These are phyloP conservation scores for Cladosporium phlei DNA, from an alignment of 2,329 filamentous ascomycete genomes.

Conservation along the genomic window DNA sequence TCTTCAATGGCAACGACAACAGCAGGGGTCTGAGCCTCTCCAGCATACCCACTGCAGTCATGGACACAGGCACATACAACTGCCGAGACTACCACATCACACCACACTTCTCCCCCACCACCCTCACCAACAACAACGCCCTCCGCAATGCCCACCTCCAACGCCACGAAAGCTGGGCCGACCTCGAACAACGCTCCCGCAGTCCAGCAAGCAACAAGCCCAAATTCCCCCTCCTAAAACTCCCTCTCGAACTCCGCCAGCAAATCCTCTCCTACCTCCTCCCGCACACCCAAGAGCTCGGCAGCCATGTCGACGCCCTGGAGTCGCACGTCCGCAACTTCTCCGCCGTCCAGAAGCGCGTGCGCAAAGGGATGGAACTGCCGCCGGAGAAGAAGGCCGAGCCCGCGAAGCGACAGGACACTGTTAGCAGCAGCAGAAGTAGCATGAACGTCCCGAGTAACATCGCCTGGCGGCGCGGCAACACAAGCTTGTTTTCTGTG, in stretches of 20 bases:
- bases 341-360: conserved; percentile 28
- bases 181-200: conserved; percentile 30
- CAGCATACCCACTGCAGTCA: conserved; percentile 16
- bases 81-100: conserved; percentile 34
- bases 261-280: conserved; percentile 40
- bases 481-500: conserved; percentile 36
- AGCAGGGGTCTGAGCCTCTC: too few relatives aligned
- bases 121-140: conserved; percentile 17
- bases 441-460: conserved; percentile 13
- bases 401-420: not conserved
- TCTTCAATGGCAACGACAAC: too few relatives aligned
- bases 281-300: conserved; percentile 35
- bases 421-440: not conserved
- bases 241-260: conserved; percentile 43
- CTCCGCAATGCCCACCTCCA: conserved; percentile 4
- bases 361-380: conserved; percentile 22
- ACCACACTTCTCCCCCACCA: conserved; percentile 25
- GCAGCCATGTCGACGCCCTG: conserved; percentile 20
- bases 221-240: conserved; percentile 31
- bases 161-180: conserved; percentile 29
- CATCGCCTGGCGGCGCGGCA: conserved; percentile 41
- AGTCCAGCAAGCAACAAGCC: conserved; percentile 26
- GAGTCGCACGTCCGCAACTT: conserved; percentile 28
- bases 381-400: not conserved
- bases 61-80: conserved; percentile 35